Evolutionary conservation across 2,329 filamentous ascomycete genomes (phyloP).

Genomic region (Peltaster fructicola): DNA sequence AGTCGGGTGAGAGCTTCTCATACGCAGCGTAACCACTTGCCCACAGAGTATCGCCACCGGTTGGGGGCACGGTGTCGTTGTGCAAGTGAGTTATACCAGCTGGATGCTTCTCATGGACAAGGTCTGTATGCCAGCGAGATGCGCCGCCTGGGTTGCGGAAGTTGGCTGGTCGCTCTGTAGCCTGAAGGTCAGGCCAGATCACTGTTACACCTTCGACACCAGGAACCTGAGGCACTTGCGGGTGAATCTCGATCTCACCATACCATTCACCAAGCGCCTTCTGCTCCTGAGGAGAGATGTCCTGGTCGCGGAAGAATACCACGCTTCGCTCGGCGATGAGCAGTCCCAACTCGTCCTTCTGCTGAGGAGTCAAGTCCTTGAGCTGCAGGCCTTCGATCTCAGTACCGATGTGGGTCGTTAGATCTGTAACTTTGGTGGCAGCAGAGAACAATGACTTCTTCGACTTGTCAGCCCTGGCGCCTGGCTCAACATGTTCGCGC

Average conservation of each 20-base stretch:
- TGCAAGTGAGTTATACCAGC: slow-evolving; percentile 31
- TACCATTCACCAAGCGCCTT: slow-evolving; percentile 44
- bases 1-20: slow-evolving; percentile 52
- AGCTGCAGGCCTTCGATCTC: slow-evolving; percentile 47
- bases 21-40: slow-evolving; percentile 54
- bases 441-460: slow-evolving; percentile 44
- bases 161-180: slow-evolving; percentile 40
- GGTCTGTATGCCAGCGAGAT: slow-evolving; percentile 41
- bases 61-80: slow-evolving; percentile 36
- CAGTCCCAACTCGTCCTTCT: slow-evolving; percentile 44
- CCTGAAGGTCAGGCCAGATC: slow-evolving; percentile 52
- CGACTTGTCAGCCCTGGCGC: slow-evolving; percentile 43
- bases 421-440: slow-evolving; percentile 43
- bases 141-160: slow-evolving; percentile 53
- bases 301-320: slow-evolving; percentile 49
- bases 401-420: slow-evolving; percentile 45
- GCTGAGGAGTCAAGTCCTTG: slow-evolving; percentile 40
- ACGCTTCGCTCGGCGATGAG: slow-evolving; percentile 47
- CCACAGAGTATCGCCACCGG: slow-evolving; percentile 58
- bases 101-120: slow-evolving; percentile 51
- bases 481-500: slow-evolving; percentile 40
- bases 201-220: slow-evolving; percentile 39
- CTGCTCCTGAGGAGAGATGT: slow-evolving; percentile 43
- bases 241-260: slow-evolving; percentile 51
- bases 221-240: slow-evolving; percentile 53